phyloP scores from a whole-genome alignment of 2,329 filamentous ascomycete genomes.

The Cercospora brassicicola region DNA sequence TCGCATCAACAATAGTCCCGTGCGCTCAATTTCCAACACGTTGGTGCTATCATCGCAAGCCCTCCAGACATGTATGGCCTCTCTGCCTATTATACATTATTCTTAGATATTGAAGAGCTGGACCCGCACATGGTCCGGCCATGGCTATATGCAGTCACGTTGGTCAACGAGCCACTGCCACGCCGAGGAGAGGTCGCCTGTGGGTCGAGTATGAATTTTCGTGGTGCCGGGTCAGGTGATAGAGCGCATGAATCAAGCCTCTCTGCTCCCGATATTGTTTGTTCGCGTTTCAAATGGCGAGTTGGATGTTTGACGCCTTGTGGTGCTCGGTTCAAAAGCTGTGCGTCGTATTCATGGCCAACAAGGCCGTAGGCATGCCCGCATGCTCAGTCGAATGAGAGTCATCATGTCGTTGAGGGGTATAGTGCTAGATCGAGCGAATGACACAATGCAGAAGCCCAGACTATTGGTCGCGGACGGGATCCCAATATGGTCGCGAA shows the following conservation, averaged over 20 bases:
- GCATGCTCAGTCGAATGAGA: not conserved
- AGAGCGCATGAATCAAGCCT: not conserved
- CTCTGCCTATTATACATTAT: not conserved
- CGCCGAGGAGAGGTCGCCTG: not conserved
- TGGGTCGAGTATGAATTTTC: not conserved
- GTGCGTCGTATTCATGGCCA: not conserved
- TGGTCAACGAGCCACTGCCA: not conserved
- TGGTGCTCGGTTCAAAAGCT: not conserved
- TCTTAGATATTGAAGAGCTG: not conserved
- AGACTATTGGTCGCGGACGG: conserved; percentile 17
- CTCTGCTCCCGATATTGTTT: not conserved
- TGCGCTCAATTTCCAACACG: not conserved
- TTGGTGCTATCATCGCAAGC: not conserved
- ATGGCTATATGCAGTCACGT: not conserved
- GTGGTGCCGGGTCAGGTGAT: not conserved
- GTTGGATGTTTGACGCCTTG: not conserved
- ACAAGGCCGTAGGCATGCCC: not conserved
- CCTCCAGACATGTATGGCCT: not conserved
- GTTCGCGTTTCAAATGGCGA: not conserved
- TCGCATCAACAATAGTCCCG: not conserved
- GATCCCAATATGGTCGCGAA: conserved; percentile 21
- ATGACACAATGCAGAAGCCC: not conserved
- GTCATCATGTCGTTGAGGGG: not conserved
- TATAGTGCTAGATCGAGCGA: not conserved
- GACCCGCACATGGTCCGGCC: not conserved